phyloP scores from a whole-genome alignment of 345 rosid species.

The Eutrema yunnanense region DNA sequence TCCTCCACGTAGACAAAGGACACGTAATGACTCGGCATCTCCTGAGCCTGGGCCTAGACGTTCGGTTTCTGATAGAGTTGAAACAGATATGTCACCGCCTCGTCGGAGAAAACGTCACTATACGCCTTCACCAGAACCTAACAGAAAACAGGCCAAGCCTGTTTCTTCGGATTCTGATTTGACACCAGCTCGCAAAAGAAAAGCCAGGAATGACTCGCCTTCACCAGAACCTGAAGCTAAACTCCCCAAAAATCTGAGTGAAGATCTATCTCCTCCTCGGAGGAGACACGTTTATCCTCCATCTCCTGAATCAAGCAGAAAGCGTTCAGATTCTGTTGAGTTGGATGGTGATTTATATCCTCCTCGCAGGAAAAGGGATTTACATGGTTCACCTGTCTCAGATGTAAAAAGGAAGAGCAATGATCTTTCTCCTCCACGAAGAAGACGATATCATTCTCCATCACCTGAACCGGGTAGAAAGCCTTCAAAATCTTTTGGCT shows the following conservation, averaged over 20 bases:
- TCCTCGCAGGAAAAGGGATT: slow-evolving; percentile 26
- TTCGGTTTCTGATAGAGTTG: slow-evolving; percentile 24
- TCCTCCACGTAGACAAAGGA: slow-evolving; percentile 50
- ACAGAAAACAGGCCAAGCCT: neutral
- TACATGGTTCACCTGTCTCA: slow-evolving; percentile 14
- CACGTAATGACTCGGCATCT: slow-evolving; percentile 56
- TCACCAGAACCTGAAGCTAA: slow-evolving; percentile 29
- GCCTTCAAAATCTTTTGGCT: slow-evolving; percentile 10
- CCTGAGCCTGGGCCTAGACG: slow-evolving; percentile 38
- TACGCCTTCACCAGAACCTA: slow-evolving; percentile 41
- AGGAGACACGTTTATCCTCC: slow-evolving; percentile 17
- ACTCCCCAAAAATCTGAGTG: slow-evolving; percentile 9
- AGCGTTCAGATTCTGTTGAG: slow-evolving; percentile 18
- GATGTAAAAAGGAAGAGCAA: slow-evolving; percentile 22
- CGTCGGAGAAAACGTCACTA: slow-evolving; percentile 30
- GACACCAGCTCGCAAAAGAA: slow-evolving; percentile 40
- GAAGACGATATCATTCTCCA: slow-evolving; percentile 25
- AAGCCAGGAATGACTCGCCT: slow-evolving; percentile 33
- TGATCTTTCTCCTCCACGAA: slow-evolving; percentile 24
- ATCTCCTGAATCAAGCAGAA: slow-evolving; percentile 19
- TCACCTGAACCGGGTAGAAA: slow-evolving; percentile 26
- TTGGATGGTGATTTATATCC: slow-evolving; percentile 35
- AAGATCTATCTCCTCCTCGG: slow-evolving; percentile 48
- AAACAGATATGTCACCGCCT: slow-evolving; percentile 52
- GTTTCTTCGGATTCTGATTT: slow-evolving; percentile 32